Conservation (phyloP, 2,329 filamentous ascomycete genomes). For the Dothiorella sarmentorum region DNA sequence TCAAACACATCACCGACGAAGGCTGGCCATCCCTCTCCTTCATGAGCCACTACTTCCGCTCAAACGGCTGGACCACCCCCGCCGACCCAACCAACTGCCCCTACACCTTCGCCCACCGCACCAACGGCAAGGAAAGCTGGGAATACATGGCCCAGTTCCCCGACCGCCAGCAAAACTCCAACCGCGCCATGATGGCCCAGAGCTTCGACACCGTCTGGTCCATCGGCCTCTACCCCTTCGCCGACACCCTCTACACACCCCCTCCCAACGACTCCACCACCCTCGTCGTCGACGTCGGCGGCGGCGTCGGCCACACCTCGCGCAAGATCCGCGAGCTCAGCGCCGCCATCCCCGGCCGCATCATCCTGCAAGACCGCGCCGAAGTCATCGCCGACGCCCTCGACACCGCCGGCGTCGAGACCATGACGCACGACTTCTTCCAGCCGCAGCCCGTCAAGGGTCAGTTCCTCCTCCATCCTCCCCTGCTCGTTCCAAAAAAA, state of each 20-base stretch:
- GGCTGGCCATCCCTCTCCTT: neutral
- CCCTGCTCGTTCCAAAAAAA: too few relatives aligned
- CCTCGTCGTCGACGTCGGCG: conserved; percentile 43
- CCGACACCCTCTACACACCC: neutral
- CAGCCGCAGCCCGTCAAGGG: conserved; percentile 29
- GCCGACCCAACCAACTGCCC: conserved; percentile 2
- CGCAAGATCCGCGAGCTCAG: conserved; percentile 31
- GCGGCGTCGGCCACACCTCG: conserved; percentile 40
- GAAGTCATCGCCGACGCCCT: conserved; percentile 28
- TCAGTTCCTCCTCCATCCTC: neutral
- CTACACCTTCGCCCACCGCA: conserved; percentile 18
- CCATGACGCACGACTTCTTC: conserved; percentile 30
- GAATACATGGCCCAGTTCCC: neutral
- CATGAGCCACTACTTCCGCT: conserved; percentile 3
- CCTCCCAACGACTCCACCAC: neutral
- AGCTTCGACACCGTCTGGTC: conserved; percentile 2
- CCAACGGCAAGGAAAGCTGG: neutral
- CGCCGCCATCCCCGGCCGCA: conserved; percentile 31
- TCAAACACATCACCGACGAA: conserved; percentile 13
- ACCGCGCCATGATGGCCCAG: neutral
- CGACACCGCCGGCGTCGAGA: conserved; percentile 30
- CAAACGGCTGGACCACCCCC: conserved; percentile 13
- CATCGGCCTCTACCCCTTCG: conserved; percentile 6
- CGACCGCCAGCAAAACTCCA: conserved; percentile 6
- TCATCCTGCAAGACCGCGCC: conserved; percentile 43